phyloP scores from a whole-genome alignment of 768 basidiomycete genomes.

The Hericium erinaceus region DNA sequence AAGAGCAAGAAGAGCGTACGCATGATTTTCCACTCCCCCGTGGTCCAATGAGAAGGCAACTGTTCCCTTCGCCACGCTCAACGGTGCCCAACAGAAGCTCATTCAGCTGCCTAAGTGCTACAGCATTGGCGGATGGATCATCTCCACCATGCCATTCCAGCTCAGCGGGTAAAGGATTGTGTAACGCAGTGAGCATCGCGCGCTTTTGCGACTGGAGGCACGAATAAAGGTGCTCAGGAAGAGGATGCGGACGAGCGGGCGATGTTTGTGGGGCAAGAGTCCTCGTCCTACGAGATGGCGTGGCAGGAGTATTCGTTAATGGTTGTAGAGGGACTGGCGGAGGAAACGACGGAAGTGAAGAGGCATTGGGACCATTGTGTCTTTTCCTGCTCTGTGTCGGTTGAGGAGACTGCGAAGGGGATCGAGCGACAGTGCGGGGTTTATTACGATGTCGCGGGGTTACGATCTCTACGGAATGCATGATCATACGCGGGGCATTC shows the following conservation, averaged over 20 bases:
- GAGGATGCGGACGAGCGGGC: conserved; percentile 16
- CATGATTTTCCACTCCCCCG: conserved; percentile 82
- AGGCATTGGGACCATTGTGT: neutral
- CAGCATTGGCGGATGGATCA: conserved; percentile 35
- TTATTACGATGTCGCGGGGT: conserved; percentile 11
- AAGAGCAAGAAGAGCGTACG: conserved; percentile 26
- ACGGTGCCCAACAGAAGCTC: conserved; percentile 68
- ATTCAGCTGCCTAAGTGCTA: conserved; percentile 47
- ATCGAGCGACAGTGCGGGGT: neutral
- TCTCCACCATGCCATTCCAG: conserved; percentile 25
- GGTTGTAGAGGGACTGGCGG: neutral
- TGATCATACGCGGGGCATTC: conserved; percentile 12
- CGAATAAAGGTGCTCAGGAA: conserved; percentile 34
- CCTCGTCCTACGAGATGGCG: neutral
- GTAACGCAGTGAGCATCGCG: conserved; percentile 40
- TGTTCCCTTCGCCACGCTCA: conserved; percentile 82
- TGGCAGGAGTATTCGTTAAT: neutral
- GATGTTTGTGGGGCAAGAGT: neutral
- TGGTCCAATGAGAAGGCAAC: conserved; percentile 81
- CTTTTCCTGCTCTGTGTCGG: too few relatives aligned
- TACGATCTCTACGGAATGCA: conserved; percentile 19
- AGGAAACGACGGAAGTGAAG: neutral
- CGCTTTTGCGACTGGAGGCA: conserved; percentile 51
- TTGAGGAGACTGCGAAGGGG: too few relatives aligned
- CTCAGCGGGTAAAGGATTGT: conserved; percentile 13